Base-by-base conservation (phyloP, 441 rosid genomes). In the Adansonia madagascariensis region DNA sequence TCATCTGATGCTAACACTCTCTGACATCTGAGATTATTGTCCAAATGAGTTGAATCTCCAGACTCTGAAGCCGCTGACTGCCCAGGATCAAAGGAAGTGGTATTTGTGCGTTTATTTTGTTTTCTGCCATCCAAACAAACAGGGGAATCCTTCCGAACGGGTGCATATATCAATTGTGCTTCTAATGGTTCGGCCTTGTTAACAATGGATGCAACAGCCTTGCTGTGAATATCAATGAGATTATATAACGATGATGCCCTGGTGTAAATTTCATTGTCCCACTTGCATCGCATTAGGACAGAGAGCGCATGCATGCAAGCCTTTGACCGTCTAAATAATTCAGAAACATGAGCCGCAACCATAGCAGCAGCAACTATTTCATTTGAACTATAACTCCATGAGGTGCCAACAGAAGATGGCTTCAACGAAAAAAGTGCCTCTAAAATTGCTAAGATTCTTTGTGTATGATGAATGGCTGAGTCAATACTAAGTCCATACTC, bases 271-370 rank as follows among this genome's bases (percentile, higher is more conserved):
- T 97, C 97, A 76, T 86, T 85, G 81, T 97, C 97, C 98, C 98
- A 94, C 80, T 92, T 93, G 88, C 99, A 97, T 57, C 91, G 89
- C 93, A 93, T 92, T 72, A 97, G 80, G 74, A 92, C 90, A 63
- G 97, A 91, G 72, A 97, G 88, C 4, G 99, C 95, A 75, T 86
- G 95, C 88, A 85, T 93, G 84, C 98, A 92, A 71, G 99, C 94
- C 88, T 91, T 97, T 55, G 99, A 97, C 76, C 90, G 90, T 83
- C 98, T 88, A 83, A 97, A 93, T 66, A 97, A 82, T 83, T 97
- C 99, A 53, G 99, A 96, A 79, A 96, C 87, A 80, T 96, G 99
- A 77, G 99, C 99, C 5, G 99, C 99, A 82, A 96, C 99, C 99
- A 96, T 96, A 79, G 99, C 98, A 27, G 99, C 99, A 35, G 99